A percentile compares a stretch with the other conserved stretches of the same genome.
These are phyloP conservation scores for Exophiala calicioides DNA, from an alignment of 2,329 filamentous ascomycete genomes.

Conservation along the genomic window DNA sequence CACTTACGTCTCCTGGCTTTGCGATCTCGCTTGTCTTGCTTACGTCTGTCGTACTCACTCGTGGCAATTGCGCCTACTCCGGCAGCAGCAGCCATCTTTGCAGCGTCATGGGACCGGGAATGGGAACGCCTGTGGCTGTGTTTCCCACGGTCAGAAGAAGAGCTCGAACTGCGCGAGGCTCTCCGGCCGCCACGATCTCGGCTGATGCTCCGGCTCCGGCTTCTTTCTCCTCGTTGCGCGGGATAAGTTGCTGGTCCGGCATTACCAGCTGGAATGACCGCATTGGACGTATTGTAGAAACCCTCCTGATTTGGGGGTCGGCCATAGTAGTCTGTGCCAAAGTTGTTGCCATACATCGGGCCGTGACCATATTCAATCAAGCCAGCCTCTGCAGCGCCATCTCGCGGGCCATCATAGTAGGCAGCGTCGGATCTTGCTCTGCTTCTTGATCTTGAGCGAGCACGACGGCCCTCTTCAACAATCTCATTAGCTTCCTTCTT, in stretches of 20 bases:
- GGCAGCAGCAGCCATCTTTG: constrained; percentile 59
- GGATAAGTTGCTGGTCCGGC: constrained; percentile 35
- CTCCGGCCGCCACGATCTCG: constrained; percentile 37
- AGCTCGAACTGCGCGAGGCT: constrained; percentile 35
- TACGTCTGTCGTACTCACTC: constrained; percentile 58
- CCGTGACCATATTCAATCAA: constrained; percentile 66
- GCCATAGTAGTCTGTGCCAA: constrained; percentile 49
- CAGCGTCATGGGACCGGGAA: constrained; percentile 46
- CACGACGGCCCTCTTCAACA: constrained; percentile 32
- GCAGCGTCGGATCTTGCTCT: constrained; percentile 42
- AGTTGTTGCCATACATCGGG: constrained; percentile 60
- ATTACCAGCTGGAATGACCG: constrained; percentile 42
- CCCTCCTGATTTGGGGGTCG: constrained; percentile 41
- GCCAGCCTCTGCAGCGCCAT: constrained; percentile 51
- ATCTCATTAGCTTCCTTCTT: constrained; percentile 51
- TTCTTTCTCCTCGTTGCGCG: constrained; percentile 39
- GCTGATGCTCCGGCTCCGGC: constrained; percentile 51
- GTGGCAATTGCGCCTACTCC: constrained; percentile 59
- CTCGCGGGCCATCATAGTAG: constrained; percentile 43
- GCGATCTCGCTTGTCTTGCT: constrained; percentile 58
- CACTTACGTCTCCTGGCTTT: constrained; percentile 37
- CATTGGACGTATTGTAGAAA: constrained; percentile 42
- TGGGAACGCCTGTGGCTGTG: constrained; percentile 43
- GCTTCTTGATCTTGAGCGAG: constrained; percentile 49
- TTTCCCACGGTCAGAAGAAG: constrained; percentile 39